Base-by-base conservation (phyloP, 2,329 filamentous ascomycete genomes). In the Camillea tinctor region DNA sequence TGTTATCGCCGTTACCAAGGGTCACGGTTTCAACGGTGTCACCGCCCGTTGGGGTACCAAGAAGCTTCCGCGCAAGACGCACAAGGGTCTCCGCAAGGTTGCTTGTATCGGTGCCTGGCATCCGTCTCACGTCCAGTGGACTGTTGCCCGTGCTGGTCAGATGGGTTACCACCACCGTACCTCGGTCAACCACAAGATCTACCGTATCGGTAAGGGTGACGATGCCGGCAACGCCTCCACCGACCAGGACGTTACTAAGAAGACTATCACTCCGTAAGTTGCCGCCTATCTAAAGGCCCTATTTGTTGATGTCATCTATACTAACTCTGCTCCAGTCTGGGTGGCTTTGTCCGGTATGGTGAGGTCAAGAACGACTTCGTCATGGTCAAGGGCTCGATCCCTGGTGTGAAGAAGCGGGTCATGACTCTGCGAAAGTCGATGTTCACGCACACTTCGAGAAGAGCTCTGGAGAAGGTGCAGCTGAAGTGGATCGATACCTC, bases 401-500 rank as follows among this genome's bases (percentile, higher is more conserved):
- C 95, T 67, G 95, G 95, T 89, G 89, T 93, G 78, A 98, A 98
- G 93, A 99, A 99, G 93, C 89, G 95, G 79, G 89, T 99, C 79
- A 91, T 98, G 85, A 99, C 95, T 72, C 91, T 99, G 74, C 91
- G 95, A 81, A 99, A 98, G 88, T 96, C 94, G 72, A 95, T 99
- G 88, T 98, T 95, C 88, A 86, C 85, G 66, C 95, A 99, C 88
- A 98, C 93, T 73, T 97, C 91, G 77, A 88, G 95, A 79, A 93
- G 90, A 80, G 92, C 95, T 59, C 87, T 97, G 77, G 95, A 99
- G 90, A 98, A 99, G 92, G 91, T 98, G 80, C 92, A 94, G 77
- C 91, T 99, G 85, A 99, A 99, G 85, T 99, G 95, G 95, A 99
- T 99, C 90, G 95, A 99, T 77, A 99, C 95, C 74, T 97, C 93